Conservation (phyloP, 139 green algal species). For the Coccomyxa sp. region DNA sequence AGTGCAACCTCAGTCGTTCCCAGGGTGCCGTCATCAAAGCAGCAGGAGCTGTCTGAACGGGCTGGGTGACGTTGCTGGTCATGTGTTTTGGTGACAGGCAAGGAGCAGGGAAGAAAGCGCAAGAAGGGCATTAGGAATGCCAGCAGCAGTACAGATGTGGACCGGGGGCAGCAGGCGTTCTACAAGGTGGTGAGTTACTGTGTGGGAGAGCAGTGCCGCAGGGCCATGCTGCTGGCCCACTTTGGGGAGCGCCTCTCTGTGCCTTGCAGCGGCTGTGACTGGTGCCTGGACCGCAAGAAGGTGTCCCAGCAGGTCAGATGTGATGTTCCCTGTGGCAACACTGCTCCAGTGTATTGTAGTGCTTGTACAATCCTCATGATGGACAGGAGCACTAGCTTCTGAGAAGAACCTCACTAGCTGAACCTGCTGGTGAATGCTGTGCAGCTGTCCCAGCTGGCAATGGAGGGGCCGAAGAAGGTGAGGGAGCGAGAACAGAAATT, state of each 20-base stretch:
- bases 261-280: conserved; percentile 44
- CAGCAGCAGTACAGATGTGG: not conserved
- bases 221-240: conserved; percentile 45
- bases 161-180: too few relatives aligned
- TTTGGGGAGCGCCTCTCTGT: conserved; percentile 50
- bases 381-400: not conserved
- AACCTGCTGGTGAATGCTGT: not conserved
- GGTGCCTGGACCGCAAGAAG: conserved; percentile 22
- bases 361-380: not conserved
- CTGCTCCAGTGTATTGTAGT: not conserved
- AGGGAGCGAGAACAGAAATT: not conserved
- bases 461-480: not conserved
- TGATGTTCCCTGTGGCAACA: not conserved
- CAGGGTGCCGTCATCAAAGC: not conserved
- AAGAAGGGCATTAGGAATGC: not conserved
- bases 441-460: conserved; percentile 3
- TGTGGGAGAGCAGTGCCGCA: conserved; percentile 30
- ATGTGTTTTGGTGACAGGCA: not conserved
- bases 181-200: conserved; percentile 30
- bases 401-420: not conserved
- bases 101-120: not conserved
- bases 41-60: not conserved
- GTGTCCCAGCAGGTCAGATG: conserved; percentile 20
- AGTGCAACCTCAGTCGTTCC: not conserved
- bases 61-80: too few relatives aligned